A percentile compares a stretch with the other conserved stretches of the same genome.
These are phyloP conservation scores for Pharus latifolius DNA, from an alignment of 176 grass and related monocot genomes.

Conservation along the genomic window DNA sequence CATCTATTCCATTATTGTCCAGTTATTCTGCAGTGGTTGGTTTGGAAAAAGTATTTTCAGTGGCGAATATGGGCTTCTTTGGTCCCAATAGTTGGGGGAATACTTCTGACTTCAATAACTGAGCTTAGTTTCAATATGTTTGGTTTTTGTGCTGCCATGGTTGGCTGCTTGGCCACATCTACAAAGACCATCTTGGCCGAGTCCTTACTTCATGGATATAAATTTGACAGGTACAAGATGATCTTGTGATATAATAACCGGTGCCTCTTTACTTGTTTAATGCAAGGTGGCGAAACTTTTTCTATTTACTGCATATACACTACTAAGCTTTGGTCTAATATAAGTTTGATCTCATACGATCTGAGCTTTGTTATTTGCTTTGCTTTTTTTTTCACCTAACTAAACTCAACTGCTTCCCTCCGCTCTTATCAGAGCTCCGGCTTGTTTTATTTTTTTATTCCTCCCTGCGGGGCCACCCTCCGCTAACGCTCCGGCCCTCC, in stretches of 20 bases:
- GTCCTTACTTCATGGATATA: conserved; percentile 79
- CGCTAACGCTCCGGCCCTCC: too few relatives aligned
- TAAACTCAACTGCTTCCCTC: too few relatives aligned
- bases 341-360: background rate
- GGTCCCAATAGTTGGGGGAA: conserved; percentile 70
- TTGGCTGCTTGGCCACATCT: conserved; percentile 74
- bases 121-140: conserved; percentile 70
- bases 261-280: background rate
- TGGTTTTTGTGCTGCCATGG: conserved; percentile 74
- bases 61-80: conserved; percentile 78
- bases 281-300: too few relatives aligned
- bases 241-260: background rate
- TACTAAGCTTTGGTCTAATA: too few relatives aligned
- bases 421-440: too few relatives aligned
- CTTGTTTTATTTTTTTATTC: too few relatives aligned
- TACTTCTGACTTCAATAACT: conserved; percentile 58
- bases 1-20: background rate
- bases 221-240: conserved; percentile 63
- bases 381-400: too few relatives aligned
- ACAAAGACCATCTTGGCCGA: conserved; percentile 83
- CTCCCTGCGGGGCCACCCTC: too few relatives aligned
- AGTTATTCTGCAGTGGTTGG: conserved; percentile 79
- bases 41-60: conserved; percentile 71
- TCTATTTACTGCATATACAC: too few relatives aligned
- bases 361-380: background rate